phyloP scores from a whole-genome alignment of 2,329 filamentous ascomycete genomes.

The Fonsecaea multimorphosa region DNA sequence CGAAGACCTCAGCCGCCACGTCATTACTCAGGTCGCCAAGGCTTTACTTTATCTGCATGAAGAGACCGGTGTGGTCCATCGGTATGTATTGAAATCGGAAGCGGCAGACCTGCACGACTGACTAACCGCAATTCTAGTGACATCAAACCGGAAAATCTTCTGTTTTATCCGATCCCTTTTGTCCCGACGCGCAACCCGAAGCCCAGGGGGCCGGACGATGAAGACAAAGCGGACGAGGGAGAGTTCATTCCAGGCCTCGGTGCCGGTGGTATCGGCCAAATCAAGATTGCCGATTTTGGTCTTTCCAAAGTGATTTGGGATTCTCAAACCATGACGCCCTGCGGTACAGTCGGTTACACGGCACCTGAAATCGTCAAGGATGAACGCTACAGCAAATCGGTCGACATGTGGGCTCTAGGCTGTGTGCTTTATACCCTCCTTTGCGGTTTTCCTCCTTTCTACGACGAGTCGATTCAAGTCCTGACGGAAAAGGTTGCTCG shows the following conservation, averaged over 20 bases:
- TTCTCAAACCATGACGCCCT: conserved; percentile 98
- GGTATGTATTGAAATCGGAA: conserved; percentile 64
- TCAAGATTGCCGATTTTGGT: conserved; percentile 98
- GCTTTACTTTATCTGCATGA: conserved; percentile 94
- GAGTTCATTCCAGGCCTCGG: conserved; percentile 85
- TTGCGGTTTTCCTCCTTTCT: conserved; percentile 94
- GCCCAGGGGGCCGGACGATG: conserved; percentile 83
- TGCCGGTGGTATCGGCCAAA: conserved; percentile 86
- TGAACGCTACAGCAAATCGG: conserved; percentile 96
- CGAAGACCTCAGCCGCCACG: conserved; percentile 90
- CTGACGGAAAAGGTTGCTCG: conserved; percentile 97
- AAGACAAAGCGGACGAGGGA: conserved; percentile 96
- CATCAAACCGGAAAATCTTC: conserved; percentile 94
- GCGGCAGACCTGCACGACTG: background rate
- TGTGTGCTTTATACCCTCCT: conserved; percentile 96
- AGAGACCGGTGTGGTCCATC: conserved; percentile 92
- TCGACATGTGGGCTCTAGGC: conserved; percentile 98
- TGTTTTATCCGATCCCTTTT: conserved; percentile 87
- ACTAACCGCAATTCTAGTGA: conserved; percentile 64
- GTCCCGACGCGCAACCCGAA: conserved; percentile 80
- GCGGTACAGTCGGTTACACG: conserved; percentile 98
- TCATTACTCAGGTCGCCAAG: conserved; percentile 93
- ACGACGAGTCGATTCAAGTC: conserved; percentile 96
- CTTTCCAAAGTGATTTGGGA: conserved; percentile 99
- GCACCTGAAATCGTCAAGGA: conserved; percentile 99